These are phyloP conservation scores for Apostasia ramifera DNA, from an alignment of 106 monocot genomes.

Conservation along the genomic window DNA sequence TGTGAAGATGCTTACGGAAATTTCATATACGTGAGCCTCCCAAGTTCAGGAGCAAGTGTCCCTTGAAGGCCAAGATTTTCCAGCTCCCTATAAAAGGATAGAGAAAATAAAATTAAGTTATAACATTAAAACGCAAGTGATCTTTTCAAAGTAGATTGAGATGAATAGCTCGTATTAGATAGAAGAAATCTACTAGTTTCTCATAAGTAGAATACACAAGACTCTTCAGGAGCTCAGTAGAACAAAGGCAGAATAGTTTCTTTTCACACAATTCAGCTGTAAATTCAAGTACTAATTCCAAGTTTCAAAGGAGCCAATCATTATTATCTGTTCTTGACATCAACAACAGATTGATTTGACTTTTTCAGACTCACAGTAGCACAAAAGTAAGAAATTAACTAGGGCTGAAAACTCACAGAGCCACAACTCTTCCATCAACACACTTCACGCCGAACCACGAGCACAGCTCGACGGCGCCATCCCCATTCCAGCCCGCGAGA, in stretches of 20 bases:
- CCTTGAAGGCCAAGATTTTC: constrained; percentile 39
- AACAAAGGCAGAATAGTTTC: no score
- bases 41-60: constrained; percentile 23
- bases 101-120: neutral
- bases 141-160: no score
- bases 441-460: constrained; percentile 42
- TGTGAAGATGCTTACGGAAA: constrained; percentile 27
- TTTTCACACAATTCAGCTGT: no score
- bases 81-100: constrained; percentile 35
- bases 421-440: constrained; percentile 31
- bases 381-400: neutral
- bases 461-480: constrained; percentile 24
- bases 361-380: neutral
- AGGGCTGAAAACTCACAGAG: constrained; percentile 34
- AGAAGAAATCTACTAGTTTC: no score
- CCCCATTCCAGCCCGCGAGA: constrained; percentile 29
- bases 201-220: no score
- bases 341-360: neutral
- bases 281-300: no score
- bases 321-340: neutral
- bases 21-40: constrained; percentile 30
- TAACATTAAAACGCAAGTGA: no score
- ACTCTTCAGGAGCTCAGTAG: no score
- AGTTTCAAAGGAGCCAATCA: neutral
- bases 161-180: no score